These are phyloP conservation scores for Ophiosphaerella korrae DNA, from an alignment of 2,329 filamentous ascomycete species.

Conservation along the genomic window DNA sequence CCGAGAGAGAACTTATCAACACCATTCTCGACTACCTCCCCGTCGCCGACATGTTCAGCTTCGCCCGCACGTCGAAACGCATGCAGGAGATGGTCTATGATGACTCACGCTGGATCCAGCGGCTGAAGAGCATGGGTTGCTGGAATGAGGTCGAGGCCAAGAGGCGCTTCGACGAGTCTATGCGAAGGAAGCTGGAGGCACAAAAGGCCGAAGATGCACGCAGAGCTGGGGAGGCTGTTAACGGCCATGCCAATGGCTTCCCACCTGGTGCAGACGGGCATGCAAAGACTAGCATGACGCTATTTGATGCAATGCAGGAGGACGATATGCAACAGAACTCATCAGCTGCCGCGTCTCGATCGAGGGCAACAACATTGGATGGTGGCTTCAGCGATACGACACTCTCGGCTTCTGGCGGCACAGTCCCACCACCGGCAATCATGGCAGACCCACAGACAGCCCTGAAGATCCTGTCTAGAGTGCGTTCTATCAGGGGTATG, in stretches of 20 bases:
- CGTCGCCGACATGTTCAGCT: slow-evolving; percentile 81
- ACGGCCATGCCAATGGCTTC: slow-evolving; percentile 44
- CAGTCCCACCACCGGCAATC: slow-evolving; percentile 30
- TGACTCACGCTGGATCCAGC: slow-evolving; percentile 90
- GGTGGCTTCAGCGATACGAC: slow-evolving; percentile 84
- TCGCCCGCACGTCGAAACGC: slow-evolving; percentile 81
- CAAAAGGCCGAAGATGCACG: slow-evolving; percentile 51
- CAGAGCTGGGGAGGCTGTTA: slow-evolving; percentile 39
- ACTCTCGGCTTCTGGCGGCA: slow-evolving; percentile 49
- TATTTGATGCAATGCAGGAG: slow-evolving; percentile 76
- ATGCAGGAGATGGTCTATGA: slow-evolving; percentile 99
- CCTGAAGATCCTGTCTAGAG: slow-evolving; percentile 70
- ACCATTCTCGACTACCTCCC: slow-evolving; percentile 88
- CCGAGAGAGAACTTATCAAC: slow-evolving; percentile 75
- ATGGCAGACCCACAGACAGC: slow-evolving; percentile 65
- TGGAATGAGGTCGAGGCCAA: slow-evolving; percentile 92
- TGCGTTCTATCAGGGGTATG: slow-evolving; percentile 78
- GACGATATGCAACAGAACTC: slow-evolving; percentile 61
- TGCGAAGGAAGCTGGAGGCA: slow-evolving; percentile 62
- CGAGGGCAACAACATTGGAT: slow-evolving; percentile 46
- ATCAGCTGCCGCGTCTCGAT: slow-evolving; percentile 36
- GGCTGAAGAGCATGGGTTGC: slow-evolving; percentile 82
- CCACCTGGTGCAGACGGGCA: slow-evolving; percentile 39
- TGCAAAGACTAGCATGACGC: slow-evolving; percentile 58
- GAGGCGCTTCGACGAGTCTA: slow-evolving; percentile 75